Evolutionary conservation across 176 grass and related monocot genomes (phyloP), one percentile per base, ranked within the genome.

Genomic region (Puya raimondii): DNA sequence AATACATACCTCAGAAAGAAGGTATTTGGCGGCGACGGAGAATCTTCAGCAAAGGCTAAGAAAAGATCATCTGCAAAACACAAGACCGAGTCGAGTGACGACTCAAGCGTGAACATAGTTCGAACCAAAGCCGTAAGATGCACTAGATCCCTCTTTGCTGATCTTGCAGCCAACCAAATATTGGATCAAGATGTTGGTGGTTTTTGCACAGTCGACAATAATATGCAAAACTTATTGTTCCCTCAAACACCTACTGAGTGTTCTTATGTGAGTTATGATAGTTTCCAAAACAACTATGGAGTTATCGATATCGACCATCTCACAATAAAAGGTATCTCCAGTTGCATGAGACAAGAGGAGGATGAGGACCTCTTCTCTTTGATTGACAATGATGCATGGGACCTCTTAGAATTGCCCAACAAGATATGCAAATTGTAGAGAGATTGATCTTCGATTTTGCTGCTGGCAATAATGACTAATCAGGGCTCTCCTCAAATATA

Each of bases 1-100:
- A 67, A 67, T 67, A 67, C 64, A 9, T 67, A 48, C 47, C 64
- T 67, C 25, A 67, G 64, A 16, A 67, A 67, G 29, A 67, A 67
- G 42, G 27, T 67, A 25, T 67, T 16, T 8, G 27, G 64, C 16
- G 47, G 14, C 13, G 12, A 9, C 12, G 29, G 27, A 47, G 29
- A 67, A 42, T 67, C 15, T 67, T 67, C 27, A 10, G 10, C 27
- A n/a, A 67, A n/a, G 29, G 14, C 23, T 66, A 66, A 42, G 33
- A 67, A 47, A 67, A 63, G 2, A 63, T 1, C 26, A 17, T 33
- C 3, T 15, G 11, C 25, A 10, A 27, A 67, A 67, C 29, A 16
- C 10, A 61, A 20, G 10, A 61, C 4, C 9, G 15, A 61, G 16
- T 18, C 17, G 17, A 61, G 56, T 6, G 26, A 29, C 10, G 47